phyloP scores from a whole-genome alignment of 768 basidiomycete species.

The Russula lepida region DNA sequence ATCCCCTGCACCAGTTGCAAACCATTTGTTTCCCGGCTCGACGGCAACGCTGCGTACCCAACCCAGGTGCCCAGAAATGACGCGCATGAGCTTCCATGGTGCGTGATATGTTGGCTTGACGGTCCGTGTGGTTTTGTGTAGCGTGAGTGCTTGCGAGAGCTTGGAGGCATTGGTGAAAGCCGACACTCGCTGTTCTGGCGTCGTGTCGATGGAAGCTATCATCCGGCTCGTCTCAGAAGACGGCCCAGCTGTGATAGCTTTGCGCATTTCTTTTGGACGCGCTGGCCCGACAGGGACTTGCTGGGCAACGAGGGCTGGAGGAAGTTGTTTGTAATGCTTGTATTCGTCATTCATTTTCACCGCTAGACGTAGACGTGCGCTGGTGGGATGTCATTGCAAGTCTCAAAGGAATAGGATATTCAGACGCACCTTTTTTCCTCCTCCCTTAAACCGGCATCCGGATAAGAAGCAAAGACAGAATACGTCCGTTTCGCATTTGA shows the following conservation, averaged over 20 bases:
- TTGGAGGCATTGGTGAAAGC: slow-evolving; percentile 56
- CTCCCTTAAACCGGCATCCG: slow-evolving; percentile 50
- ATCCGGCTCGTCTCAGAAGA: slow-evolving; percentile 46
- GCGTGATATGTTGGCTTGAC: slow-evolving; percentile 95
- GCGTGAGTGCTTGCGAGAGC: slow-evolving; percentile 82
- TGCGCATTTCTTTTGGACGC: slow-evolving; percentile 53
- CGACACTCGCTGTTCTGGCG: slow-evolving; percentile 57
- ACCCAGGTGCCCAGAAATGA: slow-evolving; percentile 95
- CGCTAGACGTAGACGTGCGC: slow-evolving; percentile 64
- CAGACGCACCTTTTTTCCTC: slow-evolving; percentile 60
- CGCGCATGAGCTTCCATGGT: slow-evolving; percentile 91
- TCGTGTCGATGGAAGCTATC: slow-evolving; percentile 69
- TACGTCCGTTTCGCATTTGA: slow-evolving; percentile 63
- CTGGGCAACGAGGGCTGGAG: slow-evolving; percentile 69
- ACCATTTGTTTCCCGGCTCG: slow-evolving; percentile 98
- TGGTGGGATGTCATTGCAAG: slow-evolving; percentile 24
- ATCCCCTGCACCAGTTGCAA: slow-evolving; percentile 96
- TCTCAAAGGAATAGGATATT: background rate
- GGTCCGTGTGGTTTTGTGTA: slow-evolving; percentile 89
- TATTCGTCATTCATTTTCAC: slow-evolving; percentile 91
- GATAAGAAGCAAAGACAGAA: slow-evolving; percentile 57
- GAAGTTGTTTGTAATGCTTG: slow-evolving; percentile 75
- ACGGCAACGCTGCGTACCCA: slow-evolving; percentile 97
- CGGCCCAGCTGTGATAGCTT: slow-evolving; percentile 64
- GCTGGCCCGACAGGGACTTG: slow-evolving; percentile 77